phyloP scores from a whole-genome alignment of 768 basidiomycete genomes.

The Rhodocollybia butyracea region DNA sequence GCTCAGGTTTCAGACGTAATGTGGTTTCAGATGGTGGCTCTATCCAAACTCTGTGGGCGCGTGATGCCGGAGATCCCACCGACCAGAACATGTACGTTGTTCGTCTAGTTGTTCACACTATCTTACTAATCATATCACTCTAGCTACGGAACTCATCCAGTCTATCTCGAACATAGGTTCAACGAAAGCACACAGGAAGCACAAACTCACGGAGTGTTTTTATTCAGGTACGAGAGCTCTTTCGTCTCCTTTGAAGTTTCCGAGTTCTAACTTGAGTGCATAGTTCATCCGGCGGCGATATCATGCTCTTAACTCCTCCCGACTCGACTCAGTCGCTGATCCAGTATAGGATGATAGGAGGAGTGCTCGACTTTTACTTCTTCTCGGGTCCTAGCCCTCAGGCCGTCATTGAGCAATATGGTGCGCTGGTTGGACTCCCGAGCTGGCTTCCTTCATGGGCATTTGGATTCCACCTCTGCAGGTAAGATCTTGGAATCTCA shows the following conservation, averaged over 20 bases:
- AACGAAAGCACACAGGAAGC: conserved; percentile 46
- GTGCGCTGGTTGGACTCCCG: conserved; percentile 61
- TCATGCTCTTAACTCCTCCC: conserved; percentile 60
- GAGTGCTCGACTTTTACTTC: conserved; percentile 77
- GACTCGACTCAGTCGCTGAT: conserved; percentile 55
- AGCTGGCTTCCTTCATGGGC: conserved; percentile 74
- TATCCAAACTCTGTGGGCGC: conserved; percentile 66
- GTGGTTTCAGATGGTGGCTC: conserved; percentile 55
- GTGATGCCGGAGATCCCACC: conserved; percentile 59
- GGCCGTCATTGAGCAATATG: conserved; percentile 70
- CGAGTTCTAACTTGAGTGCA: conserved; percentile 2
- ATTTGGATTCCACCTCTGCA: conserved; percentile 77
- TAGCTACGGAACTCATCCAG: conserved; percentile 71
- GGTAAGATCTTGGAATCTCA: conserved; percentile 27
- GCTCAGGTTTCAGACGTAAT: conserved; percentile 65
- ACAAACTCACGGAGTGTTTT: conserved; percentile 72
- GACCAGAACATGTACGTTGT: conserved; percentile 60
- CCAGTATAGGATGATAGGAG: conserved; percentile 72
- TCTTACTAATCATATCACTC: background rate
- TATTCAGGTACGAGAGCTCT: conserved; percentile 48
- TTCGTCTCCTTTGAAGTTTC: background rate
- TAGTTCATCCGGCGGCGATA: conserved; percentile 69
- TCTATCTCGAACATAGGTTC: conserved; percentile 75
- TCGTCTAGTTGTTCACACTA: background rate
- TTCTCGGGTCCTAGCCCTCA: conserved; percentile 55